Conservation (phyloP, 2,329 filamentous ascomycete species). For the Ophiostoma australiae region DNA sequence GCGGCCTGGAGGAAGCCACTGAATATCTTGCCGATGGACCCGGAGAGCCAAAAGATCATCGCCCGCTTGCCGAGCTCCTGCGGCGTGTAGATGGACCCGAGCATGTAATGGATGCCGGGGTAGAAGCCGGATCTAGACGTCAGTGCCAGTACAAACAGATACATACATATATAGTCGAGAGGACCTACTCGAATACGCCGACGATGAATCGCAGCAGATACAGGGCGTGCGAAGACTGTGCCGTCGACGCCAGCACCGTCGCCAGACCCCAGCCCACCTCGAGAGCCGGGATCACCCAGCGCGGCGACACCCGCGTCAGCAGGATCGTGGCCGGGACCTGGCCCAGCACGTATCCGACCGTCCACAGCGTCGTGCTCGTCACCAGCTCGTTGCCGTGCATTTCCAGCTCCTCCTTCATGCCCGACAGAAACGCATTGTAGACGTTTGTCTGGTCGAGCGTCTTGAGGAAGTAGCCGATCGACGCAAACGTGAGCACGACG, state of each 20-base stretch:
- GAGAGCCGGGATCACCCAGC: slow-evolving; percentile 35
- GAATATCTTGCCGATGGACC: slow-evolving; percentile 25
- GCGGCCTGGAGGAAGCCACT: slow-evolving; percentile 27
- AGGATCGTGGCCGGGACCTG: slow-evolving; percentile 34
- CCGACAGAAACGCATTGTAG: slow-evolving; percentile 40
- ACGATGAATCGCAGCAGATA: slow-evolving; percentile 18
- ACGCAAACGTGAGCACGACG: slow-evolving; percentile 37
- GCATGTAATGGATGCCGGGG: slow-evolving; percentile 20
- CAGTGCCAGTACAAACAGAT: not conserved
- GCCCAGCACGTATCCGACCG: slow-evolving; percentile 54
- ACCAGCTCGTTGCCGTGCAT: slow-evolving; percentile 50
- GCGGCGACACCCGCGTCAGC: slow-evolving; percentile 33
- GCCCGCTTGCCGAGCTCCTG: slow-evolving; percentile 20
- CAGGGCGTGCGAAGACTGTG: slow-evolving; percentile 12
- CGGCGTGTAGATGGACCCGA: slow-evolving; percentile 19
- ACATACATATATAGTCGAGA: too few species aligned
- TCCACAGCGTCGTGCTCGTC: slow-evolving; percentile 50
- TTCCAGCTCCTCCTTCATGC: slow-evolving; percentile 48
- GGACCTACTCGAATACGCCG: slow-evolving; percentile 17
- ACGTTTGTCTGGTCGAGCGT: slow-evolving; percentile 17
- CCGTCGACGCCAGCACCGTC: slow-evolving; percentile 6
- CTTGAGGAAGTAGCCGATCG: slow-evolving; percentile 29
- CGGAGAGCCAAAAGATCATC: slow-evolving; percentile 29
- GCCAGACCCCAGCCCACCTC: slow-evolving; percentile 26
- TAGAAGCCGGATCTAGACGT: slow-evolving; percentile 13